phyloP scores from a whole-genome alignment of 2,329 filamentous ascomycete genomes.

The Colletotrichum godetiae region DNA sequence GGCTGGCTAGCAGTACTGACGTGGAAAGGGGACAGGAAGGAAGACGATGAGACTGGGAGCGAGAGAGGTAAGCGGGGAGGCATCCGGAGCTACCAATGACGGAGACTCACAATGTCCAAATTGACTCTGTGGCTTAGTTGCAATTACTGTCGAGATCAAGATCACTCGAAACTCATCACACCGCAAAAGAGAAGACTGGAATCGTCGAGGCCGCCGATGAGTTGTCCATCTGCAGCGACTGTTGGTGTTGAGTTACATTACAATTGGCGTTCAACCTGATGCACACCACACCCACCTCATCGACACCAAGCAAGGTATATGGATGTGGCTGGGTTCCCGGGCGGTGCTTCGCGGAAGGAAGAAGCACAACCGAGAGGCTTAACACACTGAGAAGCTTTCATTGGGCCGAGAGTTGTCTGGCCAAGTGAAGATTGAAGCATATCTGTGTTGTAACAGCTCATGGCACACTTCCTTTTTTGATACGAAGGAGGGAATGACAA shows the following conservation, averaged over 20 bases:
- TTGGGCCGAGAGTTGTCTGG: background rate
- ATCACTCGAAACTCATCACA: background rate
- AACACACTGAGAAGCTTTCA: background rate
- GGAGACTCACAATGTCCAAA: background rate
- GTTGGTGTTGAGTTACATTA: background rate
- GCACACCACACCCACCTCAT: background rate
- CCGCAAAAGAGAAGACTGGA: background rate
- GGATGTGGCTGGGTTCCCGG: slow-evolving; percentile 6
- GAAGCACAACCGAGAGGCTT: background rate
- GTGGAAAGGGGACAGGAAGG: too few relatives aligned
- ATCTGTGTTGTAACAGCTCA: background rate
- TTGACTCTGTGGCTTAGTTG: background rate
- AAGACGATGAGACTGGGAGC: background rate
- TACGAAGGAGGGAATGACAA: background rate
- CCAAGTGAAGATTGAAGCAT: background rate
- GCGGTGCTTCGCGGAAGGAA: background rate
- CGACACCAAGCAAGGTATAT: background rate
- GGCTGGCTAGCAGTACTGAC: background rate
- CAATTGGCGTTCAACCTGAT: background rate
- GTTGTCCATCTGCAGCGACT: background rate
- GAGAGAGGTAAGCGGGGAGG: background rate
- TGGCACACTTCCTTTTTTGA: background rate
- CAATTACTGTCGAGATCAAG: background rate
- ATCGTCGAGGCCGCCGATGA: slow-evolving; percentile 3
- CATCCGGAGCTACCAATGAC: background rate